Evolutionary conservation across 208 protist genomes (phyloP).

Genomic region (Sergeia podlipaevii): DNA sequence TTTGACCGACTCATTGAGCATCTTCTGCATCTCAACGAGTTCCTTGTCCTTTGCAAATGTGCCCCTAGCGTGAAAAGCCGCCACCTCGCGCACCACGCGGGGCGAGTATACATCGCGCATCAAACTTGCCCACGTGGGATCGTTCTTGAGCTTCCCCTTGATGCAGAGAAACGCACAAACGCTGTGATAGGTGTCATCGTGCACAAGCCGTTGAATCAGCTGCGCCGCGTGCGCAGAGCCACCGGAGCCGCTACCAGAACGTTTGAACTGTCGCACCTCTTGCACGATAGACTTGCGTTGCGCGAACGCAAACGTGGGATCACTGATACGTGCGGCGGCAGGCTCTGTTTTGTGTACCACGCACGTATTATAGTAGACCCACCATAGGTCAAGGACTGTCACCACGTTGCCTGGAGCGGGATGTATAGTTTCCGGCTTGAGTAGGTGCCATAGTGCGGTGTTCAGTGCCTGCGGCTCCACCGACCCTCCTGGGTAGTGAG

Average conservation of each 20-base stretch:
- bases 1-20: not conserved
- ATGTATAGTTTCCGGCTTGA: constrained; percentile 19
- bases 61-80: not conserved
- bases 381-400: constrained; percentile 68
- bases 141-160: constrained; percentile 47
- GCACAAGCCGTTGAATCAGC: constrained; percentile 31
- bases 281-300: constrained; percentile 32
- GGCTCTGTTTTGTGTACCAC: constrained; percentile 67
- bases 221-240: constrained; percentile 15
- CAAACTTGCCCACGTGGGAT: constrained; percentile 59
- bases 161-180: constrained; percentile 30
- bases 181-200: constrained; percentile 56
- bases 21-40: not conserved
- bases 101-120: constrained; percentile 55
- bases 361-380: constrained; percentile 58
- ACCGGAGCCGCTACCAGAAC: constrained; percentile 8
- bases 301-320: constrained; percentile 10
- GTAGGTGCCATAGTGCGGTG: constrained; percentile 28
- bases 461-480: constrained; percentile 17
- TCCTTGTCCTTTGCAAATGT: not conserved
- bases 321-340: constrained; percentile 21
- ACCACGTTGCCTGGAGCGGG: constrained; percentile 5
- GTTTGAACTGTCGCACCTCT: constrained; percentile 29
- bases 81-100: constrained; percentile 7
- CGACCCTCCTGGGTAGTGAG: constrained; percentile 27